Evolutionary conservation across 2,329 filamentous ascomycete species (phyloP).

Genomic region (Neopestalotiopsis clavispora): DNA sequence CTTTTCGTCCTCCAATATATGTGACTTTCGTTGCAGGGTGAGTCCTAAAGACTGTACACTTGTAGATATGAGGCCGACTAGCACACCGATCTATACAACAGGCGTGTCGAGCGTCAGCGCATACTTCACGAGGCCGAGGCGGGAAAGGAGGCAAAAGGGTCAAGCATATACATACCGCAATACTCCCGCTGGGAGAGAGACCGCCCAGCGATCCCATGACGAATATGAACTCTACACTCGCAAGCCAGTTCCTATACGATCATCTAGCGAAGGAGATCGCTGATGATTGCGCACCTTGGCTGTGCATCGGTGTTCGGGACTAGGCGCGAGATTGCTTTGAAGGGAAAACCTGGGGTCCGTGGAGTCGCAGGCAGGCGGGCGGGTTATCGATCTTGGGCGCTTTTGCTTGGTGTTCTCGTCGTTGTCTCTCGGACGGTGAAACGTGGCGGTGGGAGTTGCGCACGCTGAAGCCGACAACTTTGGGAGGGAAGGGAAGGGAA

Average conservation of each 20-base stretch:
- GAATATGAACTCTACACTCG: constrained; percentile 34
- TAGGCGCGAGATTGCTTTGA: neutral
- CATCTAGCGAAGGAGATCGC: constrained; percentile 46
- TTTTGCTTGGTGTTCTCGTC: neutral
- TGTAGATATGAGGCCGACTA: constrained; percentile 91
- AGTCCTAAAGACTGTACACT: constrained; percentile 94
- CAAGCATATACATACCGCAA: constrained; percentile 62
- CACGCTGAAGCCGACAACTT: neutral
- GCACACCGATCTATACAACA: constrained; percentile 75
- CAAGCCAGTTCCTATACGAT: constrained; percentile 33
- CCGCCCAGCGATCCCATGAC: constrained; percentile 76
- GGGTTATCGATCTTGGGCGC: neutral
- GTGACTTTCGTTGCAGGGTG: constrained; percentile 96
- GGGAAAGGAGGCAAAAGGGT: neutral
- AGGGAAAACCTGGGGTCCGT: neutral
- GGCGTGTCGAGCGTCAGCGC: constrained; percentile 9
- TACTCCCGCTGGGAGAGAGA: constrained; percentile 77
- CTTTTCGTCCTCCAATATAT: constrained; percentile 97
- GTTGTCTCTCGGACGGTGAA: neutral
- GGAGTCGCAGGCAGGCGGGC: neutral
- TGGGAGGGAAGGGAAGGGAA: no score
- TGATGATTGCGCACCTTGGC: constrained; percentile 18
- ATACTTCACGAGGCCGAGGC: neutral
- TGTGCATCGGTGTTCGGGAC: constrained; percentile 10
- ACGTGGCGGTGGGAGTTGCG: constrained; percentile 8